phyloP scores from a whole-genome alignment of 73 alveolate species.

The Blepharisma stoltei region DNA sequence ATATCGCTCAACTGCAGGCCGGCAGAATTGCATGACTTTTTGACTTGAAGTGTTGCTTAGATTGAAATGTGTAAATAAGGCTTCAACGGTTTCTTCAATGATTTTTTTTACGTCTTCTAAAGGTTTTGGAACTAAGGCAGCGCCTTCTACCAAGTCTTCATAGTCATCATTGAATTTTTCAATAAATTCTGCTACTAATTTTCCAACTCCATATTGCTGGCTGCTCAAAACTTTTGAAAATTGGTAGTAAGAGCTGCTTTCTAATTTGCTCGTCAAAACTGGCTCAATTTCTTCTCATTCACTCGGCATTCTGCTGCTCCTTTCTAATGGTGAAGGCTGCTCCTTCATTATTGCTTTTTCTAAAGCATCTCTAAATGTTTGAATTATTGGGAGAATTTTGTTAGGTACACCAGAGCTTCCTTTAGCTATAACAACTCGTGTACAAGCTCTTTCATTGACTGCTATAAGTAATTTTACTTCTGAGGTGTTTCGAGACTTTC shows the following conservation, averaged over 20 bases:
- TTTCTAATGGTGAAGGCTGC: no score
- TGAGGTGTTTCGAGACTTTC: background rate
- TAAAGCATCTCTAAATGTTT: background rate
- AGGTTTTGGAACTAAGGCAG: background rate
- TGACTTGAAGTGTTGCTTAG: background rate
- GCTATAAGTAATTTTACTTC: background rate
- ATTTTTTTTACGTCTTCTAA: background rate
- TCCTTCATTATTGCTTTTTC: background rate
- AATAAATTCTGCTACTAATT: background rate
- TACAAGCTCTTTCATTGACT: constrained; percentile 3
- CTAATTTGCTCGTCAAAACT: background rate
- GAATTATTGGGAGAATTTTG: background rate
- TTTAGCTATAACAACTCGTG: constrained; percentile 15
- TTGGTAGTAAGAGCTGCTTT: constrained; percentile 9
- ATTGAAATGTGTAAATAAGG: background rate
- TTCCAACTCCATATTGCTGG: background rate
- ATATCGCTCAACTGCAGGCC: background rate
- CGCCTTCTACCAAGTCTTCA: background rate
- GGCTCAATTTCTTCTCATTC: background rate
- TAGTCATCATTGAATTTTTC: background rate
- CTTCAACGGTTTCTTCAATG: background rate
- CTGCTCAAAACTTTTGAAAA: constrained; percentile 16
- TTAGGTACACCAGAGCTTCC: constrained; percentile 15
- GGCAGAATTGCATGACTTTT: constrained; percentile 1
- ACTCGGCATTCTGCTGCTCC: no score